Percentiles rank a stretch among this genome's conserved stretches.
phyloP scores from a whole-genome alignment of 2,329 filamentous ascomycete species.

The Aureobasidium sp. region DNA sequence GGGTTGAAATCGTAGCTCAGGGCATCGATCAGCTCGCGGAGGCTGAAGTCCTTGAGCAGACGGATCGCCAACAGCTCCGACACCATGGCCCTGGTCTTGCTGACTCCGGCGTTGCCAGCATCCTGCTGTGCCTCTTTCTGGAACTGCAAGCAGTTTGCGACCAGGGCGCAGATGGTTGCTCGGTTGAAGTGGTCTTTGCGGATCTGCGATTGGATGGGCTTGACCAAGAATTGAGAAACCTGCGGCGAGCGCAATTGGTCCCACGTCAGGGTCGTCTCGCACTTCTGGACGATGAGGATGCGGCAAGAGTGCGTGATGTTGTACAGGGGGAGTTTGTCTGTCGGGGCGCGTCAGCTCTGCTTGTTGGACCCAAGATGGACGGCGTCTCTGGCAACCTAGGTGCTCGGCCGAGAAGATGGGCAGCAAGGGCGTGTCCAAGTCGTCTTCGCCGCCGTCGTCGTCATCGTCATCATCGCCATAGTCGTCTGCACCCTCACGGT shows the following conservation, averaged over 20 bases:
- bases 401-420: constrained; percentile 76
- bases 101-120: constrained; percentile 77
- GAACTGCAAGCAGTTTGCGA: constrained; percentile 93
- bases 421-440: constrained; percentile 49
- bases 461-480: constrained; percentile 37
- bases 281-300: constrained; percentile 72
- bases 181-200: constrained; percentile 74
- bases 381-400: constrained; percentile 50
- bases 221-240: constrained; percentile 89
- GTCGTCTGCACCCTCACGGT: constrained; percentile 32
- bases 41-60: constrained; percentile 80
- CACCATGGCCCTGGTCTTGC: constrained; percentile 75
- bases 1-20: constrained; percentile 94
- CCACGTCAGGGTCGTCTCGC: constrained; percentile 89
- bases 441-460: constrained; percentile 38
- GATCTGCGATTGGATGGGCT: constrained; percentile 90
- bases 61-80: constrained; percentile 89
- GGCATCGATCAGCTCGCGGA: constrained; percentile 84
- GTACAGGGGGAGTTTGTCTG: constrained; percentile 83
- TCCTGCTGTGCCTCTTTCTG: constrained; percentile 76
- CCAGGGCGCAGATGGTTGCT: constrained; percentile 79
- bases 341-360: background rate
- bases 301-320: constrained; percentile 85
- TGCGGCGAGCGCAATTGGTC: constrained; percentile 94
- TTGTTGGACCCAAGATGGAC: background rate